Conservation (phyloP, 139 green algal species). For the Edaphochlamys debaryana region DNA sequence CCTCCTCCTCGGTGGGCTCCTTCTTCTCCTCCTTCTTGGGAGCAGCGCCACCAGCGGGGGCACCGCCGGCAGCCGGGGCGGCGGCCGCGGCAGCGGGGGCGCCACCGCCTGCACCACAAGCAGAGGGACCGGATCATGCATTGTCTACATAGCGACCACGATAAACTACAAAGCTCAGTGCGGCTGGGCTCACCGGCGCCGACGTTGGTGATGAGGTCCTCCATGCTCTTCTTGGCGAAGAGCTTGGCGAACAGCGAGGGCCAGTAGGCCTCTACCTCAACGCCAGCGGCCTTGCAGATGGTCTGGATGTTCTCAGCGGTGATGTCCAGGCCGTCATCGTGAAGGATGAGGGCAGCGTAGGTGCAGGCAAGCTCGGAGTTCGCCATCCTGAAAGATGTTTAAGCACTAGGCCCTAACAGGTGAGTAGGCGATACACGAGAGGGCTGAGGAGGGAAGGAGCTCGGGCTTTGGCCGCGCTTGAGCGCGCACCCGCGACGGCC, state of each 20-base stretch:
- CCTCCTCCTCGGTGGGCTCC: conserved; percentile 89
- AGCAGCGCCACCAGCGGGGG: conserved; percentile 66
- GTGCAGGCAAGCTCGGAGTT: conserved; percentile 75
- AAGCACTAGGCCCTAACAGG: conserved; percentile 68
- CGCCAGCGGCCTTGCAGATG: conserved; percentile 81
- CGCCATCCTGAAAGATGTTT: conserved; percentile 81
- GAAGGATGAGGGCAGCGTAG: conserved; percentile 96
- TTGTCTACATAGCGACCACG: neutral
- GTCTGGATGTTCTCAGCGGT: conserved; percentile 94
- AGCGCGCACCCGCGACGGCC: too few relatives aligned
- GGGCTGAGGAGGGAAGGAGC: too few relatives aligned
- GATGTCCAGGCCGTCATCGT: conserved; percentile 96
- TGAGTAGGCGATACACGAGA: too few relatives aligned
- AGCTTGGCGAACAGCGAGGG: conserved; percentile 96
- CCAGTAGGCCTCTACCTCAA: conserved; percentile 96
- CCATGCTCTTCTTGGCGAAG: conserved; percentile 92
- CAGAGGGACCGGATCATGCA: too few relatives aligned
- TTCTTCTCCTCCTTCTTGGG: conserved; percentile 85
- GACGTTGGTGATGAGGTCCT: conserved; percentile 97
- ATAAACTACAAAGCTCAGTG: conserved; percentile 1
- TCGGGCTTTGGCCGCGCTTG: too few relatives aligned
- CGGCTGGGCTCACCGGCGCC: conserved; percentile 78
- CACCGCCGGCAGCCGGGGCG: conserved; percentile 71
- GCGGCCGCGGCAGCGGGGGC: conserved; percentile 67
- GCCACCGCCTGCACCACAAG: conserved; percentile 56